Percentiles rank a stretch among this genome's conserved stretches.
Evolutionary conservation across 2,329 filamentous ascomycete genomes (phyloP).

Genomic region (Ophiocordyceps camponoti-saundersi): DNA sequence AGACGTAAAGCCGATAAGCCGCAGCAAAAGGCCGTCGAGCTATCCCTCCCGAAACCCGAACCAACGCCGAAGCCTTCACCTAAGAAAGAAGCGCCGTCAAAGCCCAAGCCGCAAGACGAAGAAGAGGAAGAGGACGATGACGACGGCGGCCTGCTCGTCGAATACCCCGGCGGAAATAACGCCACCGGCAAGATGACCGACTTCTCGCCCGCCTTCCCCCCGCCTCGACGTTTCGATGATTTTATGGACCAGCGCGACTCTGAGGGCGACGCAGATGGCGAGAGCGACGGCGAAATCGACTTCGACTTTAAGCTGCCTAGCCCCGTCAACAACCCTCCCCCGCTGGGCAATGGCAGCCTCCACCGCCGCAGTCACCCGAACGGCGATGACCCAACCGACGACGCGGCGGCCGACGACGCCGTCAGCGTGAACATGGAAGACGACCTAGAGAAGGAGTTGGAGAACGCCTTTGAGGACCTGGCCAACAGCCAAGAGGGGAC

Average conservation of each 20-base stretch:
- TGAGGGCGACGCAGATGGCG: slow-evolving; percentile 28
- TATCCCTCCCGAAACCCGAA: slow-evolving; percentile 16
- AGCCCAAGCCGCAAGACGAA: slow-evolving; percentile 22
- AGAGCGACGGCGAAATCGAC: slow-evolving; percentile 30
- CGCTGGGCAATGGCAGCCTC: background rate
- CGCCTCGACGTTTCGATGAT: slow-evolving; percentile 33
- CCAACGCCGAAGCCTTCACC: slow-evolving; percentile 3
- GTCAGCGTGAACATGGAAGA: slow-evolving; percentile 15
- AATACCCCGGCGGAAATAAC: slow-evolving; percentile 35
- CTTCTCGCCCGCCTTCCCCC: slow-evolving; percentile 32
- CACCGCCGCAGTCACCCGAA: background rate
- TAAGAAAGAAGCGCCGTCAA: background rate
- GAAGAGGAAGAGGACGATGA: slow-evolving; percentile 39
- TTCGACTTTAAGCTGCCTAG: slow-evolving; percentile 35
- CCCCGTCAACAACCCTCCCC: slow-evolving; percentile 22
- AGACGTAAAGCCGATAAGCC: slow-evolving; percentile 11
- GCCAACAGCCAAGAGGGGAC: slow-evolving; percentile 34
- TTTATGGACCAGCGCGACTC: slow-evolving; percentile 29
- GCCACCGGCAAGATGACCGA: slow-evolving; percentile 14
- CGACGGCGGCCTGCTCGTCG: slow-evolving; percentile 39
- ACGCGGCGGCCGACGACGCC: slow-evolving; percentile 13
- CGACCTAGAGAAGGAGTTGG: slow-evolving; percentile 33
- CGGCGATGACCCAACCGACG: slow-evolving; percentile 6
- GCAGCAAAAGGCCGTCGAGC: slow-evolving; percentile 17
- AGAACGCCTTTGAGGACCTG: slow-evolving; percentile 32